Evolutionary conservation across 2,329 filamentous ascomycete genomes (phyloP).

Genomic region (Diaporthe capsici): DNA sequence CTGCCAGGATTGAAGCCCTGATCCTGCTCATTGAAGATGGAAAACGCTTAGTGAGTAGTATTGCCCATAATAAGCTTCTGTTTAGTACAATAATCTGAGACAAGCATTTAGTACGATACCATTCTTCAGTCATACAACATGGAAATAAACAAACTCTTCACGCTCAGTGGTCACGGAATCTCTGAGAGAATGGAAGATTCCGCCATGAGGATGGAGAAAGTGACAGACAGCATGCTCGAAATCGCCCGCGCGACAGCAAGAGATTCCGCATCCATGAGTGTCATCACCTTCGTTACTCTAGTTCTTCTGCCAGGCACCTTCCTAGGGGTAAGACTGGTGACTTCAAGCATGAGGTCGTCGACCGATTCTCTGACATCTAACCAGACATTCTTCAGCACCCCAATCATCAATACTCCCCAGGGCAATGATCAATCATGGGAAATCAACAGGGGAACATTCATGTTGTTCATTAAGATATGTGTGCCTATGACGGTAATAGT

Average conservation of each 20-base stretch:
- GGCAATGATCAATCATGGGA: background rate
- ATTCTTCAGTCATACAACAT: constrained; percentile 30
- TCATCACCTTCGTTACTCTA: constrained; percentile 50
- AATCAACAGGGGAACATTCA: background rate
- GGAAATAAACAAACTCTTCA: constrained; percentile 23
- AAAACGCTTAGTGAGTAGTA: background rate
- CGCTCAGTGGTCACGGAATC: constrained; percentile 2
- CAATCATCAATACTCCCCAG: background rate
- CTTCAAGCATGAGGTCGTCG: constrained; percentile 8
- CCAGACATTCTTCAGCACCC: constrained; percentile 38
- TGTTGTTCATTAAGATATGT: constrained; percentile 8
- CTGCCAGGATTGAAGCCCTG: background rate
- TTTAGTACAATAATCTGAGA: background rate
- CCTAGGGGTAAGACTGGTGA: constrained; percentile 41
- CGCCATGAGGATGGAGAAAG: constrained; percentile 14
- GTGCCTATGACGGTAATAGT: constrained; percentile 13
- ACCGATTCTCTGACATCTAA: constrained; percentile 26
- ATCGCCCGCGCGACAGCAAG: constrained; percentile 67
- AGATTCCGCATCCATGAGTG: constrained; percentile 51
- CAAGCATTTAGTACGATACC: background rate
- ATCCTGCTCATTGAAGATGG: constrained; percentile 5
- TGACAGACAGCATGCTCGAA: constrained; percentile 55
- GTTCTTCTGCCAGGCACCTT: constrained; percentile 51
- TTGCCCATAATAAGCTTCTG: accelerated
- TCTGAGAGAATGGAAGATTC: constrained; percentile 23